phyloP scores from a whole-genome alignment of 1,139 yeast species.

The Nakaseomyces nivariensis region DNA sequence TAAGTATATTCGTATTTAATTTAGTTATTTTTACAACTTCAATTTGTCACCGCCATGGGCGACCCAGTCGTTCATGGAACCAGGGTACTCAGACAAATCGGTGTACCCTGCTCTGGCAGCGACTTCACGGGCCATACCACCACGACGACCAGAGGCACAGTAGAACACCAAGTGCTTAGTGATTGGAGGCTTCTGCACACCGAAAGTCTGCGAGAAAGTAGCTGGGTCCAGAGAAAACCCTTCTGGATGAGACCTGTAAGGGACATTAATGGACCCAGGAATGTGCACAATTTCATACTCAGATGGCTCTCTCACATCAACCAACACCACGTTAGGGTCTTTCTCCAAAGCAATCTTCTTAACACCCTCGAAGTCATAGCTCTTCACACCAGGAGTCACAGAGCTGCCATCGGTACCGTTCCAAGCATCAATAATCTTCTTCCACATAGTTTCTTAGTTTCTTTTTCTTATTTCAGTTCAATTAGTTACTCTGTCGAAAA shows the following conservation, averaged over 20 bases:
- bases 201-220: conserved; percentile 70
- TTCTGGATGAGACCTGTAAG: conserved; percentile 84
- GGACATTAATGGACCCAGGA: conserved; percentile 83
- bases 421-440: conserved; percentile 22
- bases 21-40: conserved; percentile 2
- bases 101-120: conserved; percentile 82
- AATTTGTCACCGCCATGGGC: conserved; percentile 24
- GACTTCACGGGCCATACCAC: conserved; percentile 78
- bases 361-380: conserved; percentile 47
- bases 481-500: no score
- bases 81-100: conserved; percentile 64
- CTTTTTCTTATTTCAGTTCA: not conserved
- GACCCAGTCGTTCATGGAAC: conserved; percentile 85
- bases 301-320: conserved; percentile 88
- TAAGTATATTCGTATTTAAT: not conserved
- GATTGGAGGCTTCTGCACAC: conserved; percentile 64
- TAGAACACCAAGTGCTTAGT: conserved; percentile 72
- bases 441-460: conserved; percentile 16
- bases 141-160: conserved; percentile 89
- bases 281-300: conserved; percentile 54
- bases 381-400: conserved; percentile 35
- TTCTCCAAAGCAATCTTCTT: conserved; percentile 36
- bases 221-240: conserved; percentile 69
- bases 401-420: conserved; percentile 25
- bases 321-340: conserved; percentile 40